Base-by-base conservation (phyloP, 176 grass and related monocot species). In the Oryza coarctata region DNA sequence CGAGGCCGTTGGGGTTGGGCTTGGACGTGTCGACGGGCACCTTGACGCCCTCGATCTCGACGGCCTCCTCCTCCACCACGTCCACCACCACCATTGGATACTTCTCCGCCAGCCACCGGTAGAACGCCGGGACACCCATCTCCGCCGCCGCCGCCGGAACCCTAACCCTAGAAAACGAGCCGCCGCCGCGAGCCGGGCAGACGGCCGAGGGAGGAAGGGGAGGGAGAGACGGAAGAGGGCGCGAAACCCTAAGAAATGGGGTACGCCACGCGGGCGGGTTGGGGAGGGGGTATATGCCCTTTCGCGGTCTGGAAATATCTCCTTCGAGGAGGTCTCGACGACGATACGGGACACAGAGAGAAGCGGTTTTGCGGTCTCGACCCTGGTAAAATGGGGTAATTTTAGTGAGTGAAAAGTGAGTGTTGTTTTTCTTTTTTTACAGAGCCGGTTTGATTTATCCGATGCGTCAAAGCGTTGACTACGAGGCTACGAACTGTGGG, bases 71-170 rank as follows among this genome's bases (percentile, higher is more conserved):
- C 79, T 99, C 93, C 72, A 95, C 80, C 69, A 93, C 96, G 78
- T 99, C 96, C 65, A 99, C 93, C 75, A 99, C 89, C 83, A 99
- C 83, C 96, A 99, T 90, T 4, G 91, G 96, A 57, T 99, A 99
- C 91, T 99, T 99, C 91, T 99, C 96, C 62, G 96, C 93, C 64
- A 99, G 89, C 96, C 96, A 99, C 12, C 93, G 86, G 87, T 99
- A 99, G 87, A 99, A 99, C 73, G 93, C 77, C 27, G 93, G 96
- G 7, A 99, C 96, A 47, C 96, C 96, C 93, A 99, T 99, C 43
- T 75, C 86, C 30, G 55, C 77, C 31, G 35, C 28, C 65, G 70
- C 35, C 26, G 77, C 83, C 13, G 79, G 81, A 84, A 89, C 71
- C 83, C 80, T 91, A 94, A 73, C 67, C 80, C 72, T 77, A 86